Percentiles rank a stretch among this genome's conserved stretches.
These are phyloP conservation scores for Cystobasidium slooffiae DNA, from an alignment of 1,284 basidiomycete genomes.

Conservation along the genomic window DNA sequence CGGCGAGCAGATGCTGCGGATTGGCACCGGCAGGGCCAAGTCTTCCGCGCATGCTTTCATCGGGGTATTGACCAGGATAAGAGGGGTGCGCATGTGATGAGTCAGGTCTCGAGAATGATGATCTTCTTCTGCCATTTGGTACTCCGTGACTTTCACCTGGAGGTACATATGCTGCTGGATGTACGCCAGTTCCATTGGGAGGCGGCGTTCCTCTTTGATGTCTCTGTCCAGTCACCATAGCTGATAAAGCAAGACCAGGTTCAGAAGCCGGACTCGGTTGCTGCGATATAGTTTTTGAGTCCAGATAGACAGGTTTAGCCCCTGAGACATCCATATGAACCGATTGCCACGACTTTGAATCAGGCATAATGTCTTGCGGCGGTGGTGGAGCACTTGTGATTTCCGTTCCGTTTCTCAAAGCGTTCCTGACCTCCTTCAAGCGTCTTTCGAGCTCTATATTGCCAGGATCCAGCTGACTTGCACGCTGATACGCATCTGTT, in stretches of 20 bases:
- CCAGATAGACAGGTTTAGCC: conserved; percentile 40
- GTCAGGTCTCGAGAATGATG: conserved; percentile 12
- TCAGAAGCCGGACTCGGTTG: conserved; percentile 19
- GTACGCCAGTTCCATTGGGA: not conserved
- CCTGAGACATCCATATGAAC: conserved; percentile 39
- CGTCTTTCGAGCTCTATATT: conserved; percentile 36
- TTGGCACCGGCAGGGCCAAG: not conserved
- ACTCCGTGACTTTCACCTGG: not conserved
- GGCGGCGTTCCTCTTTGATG: conserved; percentile 2
- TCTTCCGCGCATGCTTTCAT: not conserved
- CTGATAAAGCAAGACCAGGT: not conserved
- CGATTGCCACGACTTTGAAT: conserved; percentile 29
- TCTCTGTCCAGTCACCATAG: conserved; percentile 1
- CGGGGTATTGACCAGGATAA: conserved; percentile 1
- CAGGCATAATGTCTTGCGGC: conserved; percentile 40
- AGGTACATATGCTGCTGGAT: conserved; percentile 10
- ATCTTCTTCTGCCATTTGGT: conserved; percentile 14
- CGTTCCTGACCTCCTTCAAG: conserved; percentile 33
- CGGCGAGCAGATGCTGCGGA: not conserved
- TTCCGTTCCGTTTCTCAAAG: conserved; percentile 17
- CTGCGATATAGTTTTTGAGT: conserved; percentile 16
- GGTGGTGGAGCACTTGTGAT: conserved; percentile 28
- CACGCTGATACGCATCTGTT: conserved; percentile 94
- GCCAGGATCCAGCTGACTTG: conserved; percentile 82
- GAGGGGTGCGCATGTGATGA: conserved; percentile 29